Conservation (phyloP, 306 rosid genomes). For the Datisca glomerata region DNA sequence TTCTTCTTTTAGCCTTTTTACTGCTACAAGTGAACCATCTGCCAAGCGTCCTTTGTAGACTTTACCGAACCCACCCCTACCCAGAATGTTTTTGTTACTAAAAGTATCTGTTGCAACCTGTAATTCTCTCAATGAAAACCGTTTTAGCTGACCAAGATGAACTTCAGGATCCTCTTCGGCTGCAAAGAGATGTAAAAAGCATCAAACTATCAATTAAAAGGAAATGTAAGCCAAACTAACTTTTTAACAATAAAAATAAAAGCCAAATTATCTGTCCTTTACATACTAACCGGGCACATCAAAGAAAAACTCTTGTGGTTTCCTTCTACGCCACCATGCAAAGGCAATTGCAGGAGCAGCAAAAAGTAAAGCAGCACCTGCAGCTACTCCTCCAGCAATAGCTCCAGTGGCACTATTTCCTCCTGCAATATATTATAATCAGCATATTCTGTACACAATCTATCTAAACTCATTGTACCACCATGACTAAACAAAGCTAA, state of each 20-base stretch:
- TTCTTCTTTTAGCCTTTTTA: constrained; percentile 90
- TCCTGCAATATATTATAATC: constrained; percentile 34
- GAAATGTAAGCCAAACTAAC: too few species aligned
- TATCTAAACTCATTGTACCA: too few species aligned
- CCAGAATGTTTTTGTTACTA: constrained; percentile 94
- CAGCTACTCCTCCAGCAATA: constrained; percentile 99
- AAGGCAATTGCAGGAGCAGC: constrained; percentile 99
- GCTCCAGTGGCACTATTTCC: constrained; percentile 88
- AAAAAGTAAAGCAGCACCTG: constrained; percentile 92
- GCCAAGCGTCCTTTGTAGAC: constrained; percentile 97
- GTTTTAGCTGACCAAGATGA: constrained; percentile 94
- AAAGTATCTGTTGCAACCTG: constrained; percentile 96
- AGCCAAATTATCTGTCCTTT: background rate
- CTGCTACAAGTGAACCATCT: constrained; percentile 90
- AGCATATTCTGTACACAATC: too few species aligned
- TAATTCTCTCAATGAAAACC: constrained; percentile 86
- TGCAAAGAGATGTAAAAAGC: constrained; percentile 23
- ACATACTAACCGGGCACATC: constrained; percentile 81
- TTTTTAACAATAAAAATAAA: too few species aligned
- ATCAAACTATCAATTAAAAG: constrained; percentile 11
- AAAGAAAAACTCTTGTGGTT: constrained; percentile 94
- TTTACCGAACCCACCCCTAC: constrained; percentile 97
- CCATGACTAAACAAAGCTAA: too few species aligned
- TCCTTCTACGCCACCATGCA: constrained; percentile 99
- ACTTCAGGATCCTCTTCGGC: constrained; percentile 99